Conservation (phyloP, 2,329 filamentous ascomycete genomes). For the Chaetomium sp. region DNA sequence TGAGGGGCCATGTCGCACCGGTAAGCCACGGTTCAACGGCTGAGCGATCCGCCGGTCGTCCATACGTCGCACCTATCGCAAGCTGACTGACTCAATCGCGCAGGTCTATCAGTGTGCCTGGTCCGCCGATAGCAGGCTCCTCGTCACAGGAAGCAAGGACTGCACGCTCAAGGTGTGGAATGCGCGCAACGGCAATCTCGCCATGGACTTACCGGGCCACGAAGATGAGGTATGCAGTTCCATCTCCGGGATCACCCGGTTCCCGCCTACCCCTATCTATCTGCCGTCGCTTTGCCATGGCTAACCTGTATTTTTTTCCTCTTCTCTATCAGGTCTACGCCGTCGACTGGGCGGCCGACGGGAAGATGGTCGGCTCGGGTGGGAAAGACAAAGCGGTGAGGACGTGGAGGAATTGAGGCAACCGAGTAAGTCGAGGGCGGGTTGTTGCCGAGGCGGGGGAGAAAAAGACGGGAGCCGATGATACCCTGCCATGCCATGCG, state of each 20-base stretch:
- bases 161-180: constrained; percentile 96
- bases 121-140: constrained; percentile 84
- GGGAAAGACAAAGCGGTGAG: constrained; percentile 85
- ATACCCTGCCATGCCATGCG: constrained; percentile 31
- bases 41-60: background rate
- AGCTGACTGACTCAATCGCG: background rate
- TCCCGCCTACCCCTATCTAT: background rate
- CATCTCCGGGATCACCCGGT: background rate
- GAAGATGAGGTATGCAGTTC: constrained; percentile 63
- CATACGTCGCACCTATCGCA: background rate
- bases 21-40: constrained; percentile 21
- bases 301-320: constrained; percentile 3
- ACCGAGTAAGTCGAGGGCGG: constrained; percentile 27
- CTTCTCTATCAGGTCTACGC: constrained; percentile 66
- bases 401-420: constrained; percentile 61
- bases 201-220: constrained; percentile 81
- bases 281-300: background rate
- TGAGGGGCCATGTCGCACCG: constrained; percentile 64
- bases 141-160: constrained; percentile 88
- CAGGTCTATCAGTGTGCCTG: constrained; percentile 87
- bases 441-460: background rate
- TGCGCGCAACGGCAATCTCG: constrained; percentile 79
- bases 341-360: constrained; percentile 92
- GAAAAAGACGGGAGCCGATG: constrained; percentile 27
- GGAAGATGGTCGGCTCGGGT: constrained; percentile 83